Conservation (phyloP, 192 early-diverging fungal genomes). For the Coemansia erecta region DNA sequence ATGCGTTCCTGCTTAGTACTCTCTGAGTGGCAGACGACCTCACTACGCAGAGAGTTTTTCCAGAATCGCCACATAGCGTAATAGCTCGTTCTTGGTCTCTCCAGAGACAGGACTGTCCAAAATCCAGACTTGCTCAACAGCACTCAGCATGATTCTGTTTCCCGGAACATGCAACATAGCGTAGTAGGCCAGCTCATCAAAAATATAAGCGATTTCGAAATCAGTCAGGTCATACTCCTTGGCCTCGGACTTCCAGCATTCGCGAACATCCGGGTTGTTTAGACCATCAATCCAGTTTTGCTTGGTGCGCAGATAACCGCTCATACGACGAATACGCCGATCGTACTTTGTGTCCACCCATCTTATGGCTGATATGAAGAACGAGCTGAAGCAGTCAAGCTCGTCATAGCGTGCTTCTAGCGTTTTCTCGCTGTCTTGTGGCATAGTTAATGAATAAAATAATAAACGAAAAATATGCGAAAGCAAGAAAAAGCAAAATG, state of each 20-base stretch:
- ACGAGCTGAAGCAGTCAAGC: no score
- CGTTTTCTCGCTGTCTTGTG: no score
- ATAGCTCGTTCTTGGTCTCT: constrained; percentile 17
- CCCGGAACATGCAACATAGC: constrained; percentile 21
- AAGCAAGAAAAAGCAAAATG: no score
- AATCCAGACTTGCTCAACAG: constrained; percentile 37
- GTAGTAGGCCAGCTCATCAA: constrained; percentile 47
- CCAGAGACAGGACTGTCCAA: constrained; percentile 34
- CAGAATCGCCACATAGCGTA: constrained; percentile 29
- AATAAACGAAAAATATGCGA: no score
- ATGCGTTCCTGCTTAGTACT: constrained; percentile 53
- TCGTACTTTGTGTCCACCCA: constrained; percentile 23
- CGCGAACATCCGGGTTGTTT: constrained; percentile 20
- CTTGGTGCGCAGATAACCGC: constrained; percentile 52
- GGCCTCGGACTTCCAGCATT: constrained; percentile 25
- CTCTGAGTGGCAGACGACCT: constrained; percentile 54
- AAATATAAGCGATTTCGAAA: constrained; percentile 40
- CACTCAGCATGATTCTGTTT: constrained; percentile 21
- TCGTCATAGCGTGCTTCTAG: no score
- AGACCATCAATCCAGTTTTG: constrained; percentile 45
- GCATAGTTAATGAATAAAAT: no score
- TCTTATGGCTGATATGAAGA: no score
- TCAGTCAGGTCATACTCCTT: constrained; percentile 36
- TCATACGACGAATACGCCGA: constrained; percentile 28
- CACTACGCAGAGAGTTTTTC: constrained; percentile 30